Evolutionary conservation across 441 rosid genomes (phyloP), one percentile per base, ranked within the genome.

Genomic region (Manihot esculenta): DNA sequence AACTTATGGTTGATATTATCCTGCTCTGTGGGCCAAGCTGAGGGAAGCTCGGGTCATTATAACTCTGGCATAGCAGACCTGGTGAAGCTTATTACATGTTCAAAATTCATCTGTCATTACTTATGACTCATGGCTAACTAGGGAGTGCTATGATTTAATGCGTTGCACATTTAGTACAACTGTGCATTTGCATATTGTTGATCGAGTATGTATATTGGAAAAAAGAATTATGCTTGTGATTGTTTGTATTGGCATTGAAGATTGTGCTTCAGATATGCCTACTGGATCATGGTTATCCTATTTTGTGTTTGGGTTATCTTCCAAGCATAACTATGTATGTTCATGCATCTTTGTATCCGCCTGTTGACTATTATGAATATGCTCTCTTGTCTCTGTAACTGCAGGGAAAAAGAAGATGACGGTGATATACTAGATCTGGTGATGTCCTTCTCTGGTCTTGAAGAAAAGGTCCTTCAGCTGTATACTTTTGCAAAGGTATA

Each of bases 401-500:
- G 65, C 84, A 91, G 98, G 76, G 86, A 79, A 76, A 87, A 79
- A 73, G 93, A 85, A 64, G 97, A 82, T 62, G 85, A 80, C 50
- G 75, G 78, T 72, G 99, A 94, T 78, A 72, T 90, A 71, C 92
- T 89, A 78, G 99, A 90, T 85, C 69, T 94, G 55, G 86, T 85
- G 24, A 81, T 82, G 82, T 92, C 90, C 74, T 94, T 86, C 79
- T 74, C 89, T 61, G 94, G 93, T 50, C 93, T 94, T 63, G 92
- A 90, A 83, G 97, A 92, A 82, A 90, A 89, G 81, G 88, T 94
- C 78, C 97, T 94, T 59, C 94, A 83, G 72, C 97, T 84, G 74
- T 94, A 90, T 81, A 90, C 99, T 64, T 88, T 89, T 83, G 97
- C 99, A 8, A 94, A 94, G 97, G 99, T 94, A 86, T 62, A 54